Evolutionary conservation across 768 basidiomycete genomes (phyloP).

Genomic region (Rhodotorula kratochvilovae): DNA sequence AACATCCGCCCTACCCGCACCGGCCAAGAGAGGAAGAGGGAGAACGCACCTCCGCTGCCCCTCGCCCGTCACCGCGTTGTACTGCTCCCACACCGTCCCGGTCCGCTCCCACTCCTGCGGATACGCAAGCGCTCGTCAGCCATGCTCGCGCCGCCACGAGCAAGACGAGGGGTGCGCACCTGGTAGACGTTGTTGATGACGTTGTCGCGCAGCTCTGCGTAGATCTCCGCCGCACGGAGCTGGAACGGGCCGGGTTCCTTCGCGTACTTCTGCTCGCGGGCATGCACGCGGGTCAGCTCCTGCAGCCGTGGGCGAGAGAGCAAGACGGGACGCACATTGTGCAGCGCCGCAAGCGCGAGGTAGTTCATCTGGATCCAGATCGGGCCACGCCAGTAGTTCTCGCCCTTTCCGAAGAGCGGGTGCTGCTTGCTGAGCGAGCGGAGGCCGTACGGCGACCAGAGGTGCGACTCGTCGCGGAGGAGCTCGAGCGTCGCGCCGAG

Average conservation of each 20-base stretch:
- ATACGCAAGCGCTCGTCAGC: not conserved
- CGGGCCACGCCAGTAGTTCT: conserved; percentile 96
- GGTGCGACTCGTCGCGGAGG: conserved; percentile 69
- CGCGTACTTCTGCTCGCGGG: conserved; percentile 62
- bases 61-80: conserved; percentile 75
- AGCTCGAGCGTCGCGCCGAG: conserved; percentile 76
- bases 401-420: conserved; percentile 81
- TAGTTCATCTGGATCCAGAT: conserved; percentile 99
- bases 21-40: too few relatives aligned
- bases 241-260: conserved; percentile 75
- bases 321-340: conserved; percentile 57
- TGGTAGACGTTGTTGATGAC: conserved; percentile 77
- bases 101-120: conserved; percentile 81
- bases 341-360: conserved; percentile 69
- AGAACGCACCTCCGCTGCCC: conserved; percentile 70
- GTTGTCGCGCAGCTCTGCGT: conserved; percentile 71
- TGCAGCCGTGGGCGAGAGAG: too few relatives aligned
- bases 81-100: conserved; percentile 97
- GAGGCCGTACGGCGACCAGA: conserved; percentile 88
- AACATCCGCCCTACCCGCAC: too few relatives aligned
- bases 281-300: not conserved
- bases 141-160: accelerated
- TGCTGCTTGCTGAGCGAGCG: conserved; percentile 83
- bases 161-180: conserved; percentile 47
- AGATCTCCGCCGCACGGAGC: conserved; percentile 68